Percentiles rank a stretch among this genome's conserved stretches.
These are phyloP conservation scores for Coelastrella sp. DNA, from an alignment of 139 green algal species.

Conservation along the genomic window DNA sequence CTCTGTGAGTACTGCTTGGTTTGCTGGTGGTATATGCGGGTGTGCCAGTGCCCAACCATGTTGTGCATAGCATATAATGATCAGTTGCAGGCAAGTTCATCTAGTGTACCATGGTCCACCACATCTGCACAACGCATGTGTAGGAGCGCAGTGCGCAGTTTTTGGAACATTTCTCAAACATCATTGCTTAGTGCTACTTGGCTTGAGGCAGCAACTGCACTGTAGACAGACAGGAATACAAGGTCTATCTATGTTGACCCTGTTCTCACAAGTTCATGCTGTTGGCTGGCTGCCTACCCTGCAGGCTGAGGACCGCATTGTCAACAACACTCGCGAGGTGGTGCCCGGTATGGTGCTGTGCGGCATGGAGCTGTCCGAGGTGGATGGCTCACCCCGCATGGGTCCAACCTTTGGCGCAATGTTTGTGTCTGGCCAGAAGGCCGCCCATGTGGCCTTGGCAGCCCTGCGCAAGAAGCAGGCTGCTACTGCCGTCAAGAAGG, in stretches of 20 bases:
- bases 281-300: not conserved
- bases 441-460: conserved; percentile 91
- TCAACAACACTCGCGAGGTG: conserved; percentile 87
- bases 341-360: conserved; percentile 96
- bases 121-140: no score
- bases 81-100: no score
- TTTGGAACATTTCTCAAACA: no score
- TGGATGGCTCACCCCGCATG: conserved; percentile 89
- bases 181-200: no score
- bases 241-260: not conserved
- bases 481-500: conserved; percentile 30
- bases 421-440: conserved; percentile 94
- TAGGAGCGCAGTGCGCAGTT: no score
- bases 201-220: no score
- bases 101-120: no score
- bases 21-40: not conserved
- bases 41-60: not conserved
- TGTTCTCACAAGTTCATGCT: not conserved
- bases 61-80: no score
- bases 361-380: conserved; percentile 94
- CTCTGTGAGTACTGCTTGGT: conserved; percentile 41
- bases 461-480: conserved; percentile 66
- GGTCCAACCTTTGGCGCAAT: conserved; percentile 98
- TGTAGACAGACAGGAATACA: no score
- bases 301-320: conserved; percentile 90